Conservation (phyloP, 2,329 filamentous ascomycete genomes). For the Aspergillus tamarii region DNA sequence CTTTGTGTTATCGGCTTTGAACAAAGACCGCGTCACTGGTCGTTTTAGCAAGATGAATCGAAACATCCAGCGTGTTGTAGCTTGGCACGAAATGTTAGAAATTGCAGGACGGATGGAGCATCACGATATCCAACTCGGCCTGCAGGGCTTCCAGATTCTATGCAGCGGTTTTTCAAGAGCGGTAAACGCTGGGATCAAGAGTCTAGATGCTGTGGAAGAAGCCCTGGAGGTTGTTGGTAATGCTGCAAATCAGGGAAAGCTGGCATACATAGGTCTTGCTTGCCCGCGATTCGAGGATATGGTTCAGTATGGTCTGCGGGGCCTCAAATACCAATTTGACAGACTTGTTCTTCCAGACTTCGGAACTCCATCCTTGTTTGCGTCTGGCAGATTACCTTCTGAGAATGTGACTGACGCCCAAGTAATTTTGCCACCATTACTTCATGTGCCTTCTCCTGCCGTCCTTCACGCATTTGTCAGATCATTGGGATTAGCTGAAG, state of each 20-base stretch:
- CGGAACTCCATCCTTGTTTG: slow-evolving; percentile 26
- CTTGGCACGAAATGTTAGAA: slow-evolving; percentile 42
- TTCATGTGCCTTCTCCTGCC: slow-evolving; percentile 42
- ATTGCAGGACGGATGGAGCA: slow-evolving; percentile 40
- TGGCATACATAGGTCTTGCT: slow-evolving; percentile 8
- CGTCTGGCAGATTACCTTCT: slow-evolving; percentile 20
- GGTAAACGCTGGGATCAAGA: slow-evolving; percentile 35
- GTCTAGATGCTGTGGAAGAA: slow-evolving; percentile 31
- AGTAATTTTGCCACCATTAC: slow-evolving; percentile 32
- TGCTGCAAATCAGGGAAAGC: slow-evolving; percentile 14
- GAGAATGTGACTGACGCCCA: slow-evolving; percentile 16
- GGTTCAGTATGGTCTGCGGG: slow-evolving; percentile 32
- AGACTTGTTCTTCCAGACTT: slow-evolving; percentile 36
- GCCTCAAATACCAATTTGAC: slow-evolving; percentile 42
- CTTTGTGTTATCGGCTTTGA: slow-evolving; percentile 38
- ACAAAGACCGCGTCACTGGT: slow-evolving; percentile 24
- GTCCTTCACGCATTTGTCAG: slow-evolving; percentile 47
- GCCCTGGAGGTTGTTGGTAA: slow-evolving; percentile 30
- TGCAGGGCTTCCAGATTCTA: slow-evolving; percentile 38
- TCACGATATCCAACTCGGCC: slow-evolving; percentile 33
- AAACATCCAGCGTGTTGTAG: slow-evolving; percentile 36
- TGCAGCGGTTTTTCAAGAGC: slow-evolving; percentile 41
- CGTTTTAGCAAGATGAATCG: slow-evolving; percentile 24
- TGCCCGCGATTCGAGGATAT: slow-evolving; percentile 31
- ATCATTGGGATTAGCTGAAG: slow-evolving; percentile 43